Conservation (phyloP, 78 protist genomes). For the Dictyostelium purpureum region DNA sequence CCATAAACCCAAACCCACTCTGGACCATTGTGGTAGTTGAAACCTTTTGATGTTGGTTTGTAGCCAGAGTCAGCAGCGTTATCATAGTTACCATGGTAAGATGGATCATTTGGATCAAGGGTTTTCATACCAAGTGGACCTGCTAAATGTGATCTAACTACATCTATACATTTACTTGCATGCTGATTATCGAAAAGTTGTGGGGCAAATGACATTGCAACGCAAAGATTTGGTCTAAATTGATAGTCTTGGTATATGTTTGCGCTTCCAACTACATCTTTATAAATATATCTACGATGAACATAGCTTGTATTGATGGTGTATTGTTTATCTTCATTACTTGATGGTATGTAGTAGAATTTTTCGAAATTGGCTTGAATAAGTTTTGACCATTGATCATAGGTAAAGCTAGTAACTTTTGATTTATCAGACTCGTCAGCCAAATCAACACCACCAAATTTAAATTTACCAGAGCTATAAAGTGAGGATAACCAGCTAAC, state of each 20-base stretch:
- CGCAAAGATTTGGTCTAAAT: conserved; percentile 90
- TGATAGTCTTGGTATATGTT: conserved; percentile 87
- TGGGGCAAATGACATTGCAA: conserved; percentile 95
- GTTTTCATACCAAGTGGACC: conserved; percentile 92
- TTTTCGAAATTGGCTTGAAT: conserved; percentile 73
- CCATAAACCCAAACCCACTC: conserved; percentile 78
- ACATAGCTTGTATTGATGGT: conserved; percentile 53
- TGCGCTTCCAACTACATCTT: conserved; percentile 89
- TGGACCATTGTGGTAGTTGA: conserved; percentile 96
- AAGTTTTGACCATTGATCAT: conserved; percentile 74
- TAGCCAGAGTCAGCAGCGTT: conserved; percentile 86
- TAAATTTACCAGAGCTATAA: background rate
- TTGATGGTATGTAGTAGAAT: conserved; percentile 82
- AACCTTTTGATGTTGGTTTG: conserved; percentile 85
- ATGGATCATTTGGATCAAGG: conserved; percentile 87
- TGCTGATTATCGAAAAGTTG: conserved; percentile 67
- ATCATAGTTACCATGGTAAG: conserved; percentile 88
- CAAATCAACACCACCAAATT: conserved; percentile 21
- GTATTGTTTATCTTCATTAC: conserved; percentile 31
- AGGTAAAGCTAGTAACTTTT: background rate
- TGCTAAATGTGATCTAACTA: background rate
- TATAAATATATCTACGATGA: conserved; percentile 89
- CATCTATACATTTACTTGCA: conserved; percentile 24
- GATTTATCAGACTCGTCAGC: background rate
- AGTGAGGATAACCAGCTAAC: conserved; percentile 48